Base-by-base conservation (phyloP, 306 rosid species). In the Cucumis melo region DNA sequence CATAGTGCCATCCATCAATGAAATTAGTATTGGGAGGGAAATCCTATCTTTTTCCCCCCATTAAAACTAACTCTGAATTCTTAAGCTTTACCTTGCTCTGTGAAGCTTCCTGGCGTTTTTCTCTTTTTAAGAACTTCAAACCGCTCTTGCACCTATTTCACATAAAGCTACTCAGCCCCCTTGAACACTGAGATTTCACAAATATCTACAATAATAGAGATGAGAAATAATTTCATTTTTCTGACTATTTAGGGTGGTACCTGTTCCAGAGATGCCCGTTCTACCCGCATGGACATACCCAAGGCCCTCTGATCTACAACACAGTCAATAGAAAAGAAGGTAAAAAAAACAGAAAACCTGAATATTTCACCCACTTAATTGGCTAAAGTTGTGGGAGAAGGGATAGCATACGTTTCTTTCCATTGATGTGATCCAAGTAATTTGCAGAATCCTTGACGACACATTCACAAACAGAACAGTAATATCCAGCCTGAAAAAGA, bases 251-350 rank as follows among this genome's bases (percentile, higher is more conserved):
- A 57, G 53, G 17, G 36, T 23, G 70, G 57, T 62, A 90, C 98
- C 98, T 95, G 99, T 42, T 89, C n/a, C 34, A 95, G 93, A 81
- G 96, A 89, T 80, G 99, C 97, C 19, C 93, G 90, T 80, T 95
- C 98, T 44, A 91, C 97, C 81, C 97, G 85, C 99, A 95, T 95
- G 75, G 99, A 95, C 99, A 95, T 95, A 67, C 99, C 99, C 91
- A 95, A 83, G 2, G 98, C 98, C 87, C 98, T 88, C 85, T 95
- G 98, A 87, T 92, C 98, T 95, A 82, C 65, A 61, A 20, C 17
- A 75, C 29, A 75, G 32, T 32, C 56, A 29, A 48, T 12, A 58
- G 68, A 79, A 66, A 56, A 48, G 36, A 41, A 21, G 79, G 38
- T 62, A 48, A 76, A 34, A 39, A 66, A 78, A 29, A 74, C 41